These are phyloP conservation scores for Salvia splendens DNA, from an alignment of 257 asterid genomes.

Conservation along the genomic window DNA sequence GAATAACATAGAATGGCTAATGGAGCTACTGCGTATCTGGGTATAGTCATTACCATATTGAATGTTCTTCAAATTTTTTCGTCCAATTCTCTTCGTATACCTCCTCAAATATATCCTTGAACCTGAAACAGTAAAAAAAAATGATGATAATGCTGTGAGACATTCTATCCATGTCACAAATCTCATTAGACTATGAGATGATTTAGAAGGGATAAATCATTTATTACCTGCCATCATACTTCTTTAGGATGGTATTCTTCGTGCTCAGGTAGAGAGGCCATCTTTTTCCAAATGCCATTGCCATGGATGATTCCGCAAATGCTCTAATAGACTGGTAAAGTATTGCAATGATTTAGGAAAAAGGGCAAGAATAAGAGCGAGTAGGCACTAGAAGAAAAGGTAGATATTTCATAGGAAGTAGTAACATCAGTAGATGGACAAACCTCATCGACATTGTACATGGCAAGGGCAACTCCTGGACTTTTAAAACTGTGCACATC, in stretches of 20 bases:
- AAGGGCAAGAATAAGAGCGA: slow-evolving; percentile 5
- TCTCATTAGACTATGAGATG: slow-evolving; percentile 1
- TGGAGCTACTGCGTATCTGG: slow-evolving; percentile 18
- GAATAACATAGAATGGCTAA: slow-evolving; percentile 5
- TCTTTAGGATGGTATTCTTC: slow-evolving; percentile 87
- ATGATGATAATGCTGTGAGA: not conserved
- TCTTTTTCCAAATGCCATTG: slow-evolving; percentile 76
- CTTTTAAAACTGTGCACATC: slow-evolving; percentile 76
- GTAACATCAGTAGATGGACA: slow-evolving; percentile 29
- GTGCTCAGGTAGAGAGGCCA: slow-evolving; percentile 96
- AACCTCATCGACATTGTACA: slow-evolving; percentile 89
- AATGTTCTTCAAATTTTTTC: slow-evolving; percentile 74
- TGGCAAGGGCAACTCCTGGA: slow-evolving; percentile 90
- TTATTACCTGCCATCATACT: slow-evolving; percentile 87
- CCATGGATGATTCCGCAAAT: slow-evolving; percentile 95
- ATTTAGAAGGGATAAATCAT: slow-evolving; percentile 18
- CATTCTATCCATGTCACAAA: slow-evolving; percentile 11
- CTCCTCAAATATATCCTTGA: slow-evolving; percentile 89
- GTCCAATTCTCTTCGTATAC: slow-evolving; percentile 87
- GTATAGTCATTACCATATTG: slow-evolving; percentile 62
- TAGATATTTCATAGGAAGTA: slow-evolving; percentile 12
- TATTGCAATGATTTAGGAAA: slow-evolving; percentile 22
- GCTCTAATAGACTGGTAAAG: slow-evolving; percentile 74
- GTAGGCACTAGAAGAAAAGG: slow-evolving; percentile 20
- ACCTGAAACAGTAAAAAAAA: slow-evolving; percentile 46